Evolutionary conservation across 495 filamentous ascomycete species (phyloP), one percentile per base, ranked within the genome.

Genomic region (Durotheca rogersii): DNA sequence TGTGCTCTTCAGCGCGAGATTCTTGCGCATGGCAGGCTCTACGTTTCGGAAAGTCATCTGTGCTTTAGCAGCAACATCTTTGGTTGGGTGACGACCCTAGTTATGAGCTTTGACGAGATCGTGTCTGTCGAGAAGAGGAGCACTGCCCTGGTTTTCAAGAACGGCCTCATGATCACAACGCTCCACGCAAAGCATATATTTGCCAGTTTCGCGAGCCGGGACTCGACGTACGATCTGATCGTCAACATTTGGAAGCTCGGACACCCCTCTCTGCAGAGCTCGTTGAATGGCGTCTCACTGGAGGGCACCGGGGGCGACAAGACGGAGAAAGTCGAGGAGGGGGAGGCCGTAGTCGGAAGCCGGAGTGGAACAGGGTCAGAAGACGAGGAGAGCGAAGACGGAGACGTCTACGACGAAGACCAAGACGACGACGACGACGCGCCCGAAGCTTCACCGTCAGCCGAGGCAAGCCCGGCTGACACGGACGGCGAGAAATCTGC

Each of bases 11-110:
- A 99, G 65, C 82, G 89, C 41, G 93, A 99, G 64, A 99, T 99
- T 48, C 84, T 99, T 34, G 80, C 94, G 7, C 92, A 96, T 55
- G 93, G 93, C 1, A 81, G 93, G 30, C 79, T 99, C 10, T 99
- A 99, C 60, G 86, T 99, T 20, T 96, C 92, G 0, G 93, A 99
- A 69, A 90, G 91, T 3, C 91, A 99, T 57, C 84, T 99, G 27
- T 99, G 93, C 72, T 99, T 99, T 70, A 94, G 90, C 51, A 97
- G 93, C 68, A 99, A 99, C 64, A 99, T 99, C 41, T 78, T 99
- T 27, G 93, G 93, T 27, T 99, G 93, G 93, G 83, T 94, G 1
- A 99, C 94, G 0, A 97, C 90, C 3, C 72, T 97, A 20, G 91
- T 99, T 31, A 95, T 99, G 68, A 93, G 88, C 64, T 99, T 97